Evolutionary conservation across 306 rosid species (phyloP), one percentile per base, ranked within the genome.

Genomic region (Acacia confusa): DNA sequence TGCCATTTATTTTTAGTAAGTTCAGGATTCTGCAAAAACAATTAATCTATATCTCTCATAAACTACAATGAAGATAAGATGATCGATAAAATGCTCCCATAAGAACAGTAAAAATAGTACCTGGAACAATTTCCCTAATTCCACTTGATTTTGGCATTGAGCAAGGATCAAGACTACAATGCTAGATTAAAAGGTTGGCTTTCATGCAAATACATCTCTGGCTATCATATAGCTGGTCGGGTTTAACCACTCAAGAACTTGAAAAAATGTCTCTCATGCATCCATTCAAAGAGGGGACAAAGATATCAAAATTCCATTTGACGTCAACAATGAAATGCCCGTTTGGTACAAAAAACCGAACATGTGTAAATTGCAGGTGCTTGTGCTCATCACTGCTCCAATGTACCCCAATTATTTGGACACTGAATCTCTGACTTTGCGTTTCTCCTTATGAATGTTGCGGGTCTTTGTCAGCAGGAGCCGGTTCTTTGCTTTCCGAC

Each of bases 401-500:
- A 50, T 79, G 72, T 72, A 40, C 81, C 86, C 66, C 60, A 65
- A 47, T 78, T 87, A 84, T 84, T 81, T 76, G 83, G 80, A 82
- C 82, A 50, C 55, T 77, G 78, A 77, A 75, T 57, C 80, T 82
- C 20, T 58, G 57, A 9, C 38, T 60, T 67, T 3, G 66, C 81
- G 70, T 84, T 74, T 63, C 72, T 78, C 70, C 63, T 48, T 2
- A 71, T 7, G 48, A 78, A 28, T 19, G 68, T 78, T 7, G 32
- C 3, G 27, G 75, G n/a, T 36, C 83, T 65, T 36, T 83, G 60
- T 27, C 79, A 70, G 85, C 82, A 25, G 79, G 78, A 60, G 86
- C 83, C 25, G 82, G 78, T 83, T 75, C 92, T 58, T 84, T 81
- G 68, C 38, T 84, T 81, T 86, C 91, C 82, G 67, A 47, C 50